phyloP scores from a whole-genome alignment of 192 early-diverging fungal species.

The Backusella circina region DNA sequence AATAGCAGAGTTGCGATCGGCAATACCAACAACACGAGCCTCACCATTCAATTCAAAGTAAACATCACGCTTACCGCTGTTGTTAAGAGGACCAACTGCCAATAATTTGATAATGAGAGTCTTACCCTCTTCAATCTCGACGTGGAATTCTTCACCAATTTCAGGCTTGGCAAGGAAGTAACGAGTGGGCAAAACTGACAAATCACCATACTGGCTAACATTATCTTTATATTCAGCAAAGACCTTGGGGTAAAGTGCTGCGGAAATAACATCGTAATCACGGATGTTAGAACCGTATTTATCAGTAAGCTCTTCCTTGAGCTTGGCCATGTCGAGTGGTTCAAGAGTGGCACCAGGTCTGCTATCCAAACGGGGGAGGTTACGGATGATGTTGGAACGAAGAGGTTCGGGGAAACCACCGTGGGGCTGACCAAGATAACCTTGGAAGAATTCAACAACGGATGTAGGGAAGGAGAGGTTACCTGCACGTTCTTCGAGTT shows the following conservation, averaged over 20 bases:
- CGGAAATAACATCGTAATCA: slow-evolving; percentile 82
- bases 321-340: slow-evolving; percentile 72
- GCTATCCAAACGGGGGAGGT: slow-evolving; percentile 71
- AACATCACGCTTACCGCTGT: slow-evolving; percentile 79
- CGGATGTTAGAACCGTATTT: slow-evolving; percentile 81
- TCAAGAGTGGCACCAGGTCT: slow-evolving; percentile 81
- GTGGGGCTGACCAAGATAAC: slow-evolving; percentile 89
- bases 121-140: slow-evolving; percentile 85
- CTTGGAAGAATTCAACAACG: slow-evolving; percentile 97
- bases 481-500: slow-evolving; percentile 71
- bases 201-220: slow-evolving; percentile 78
- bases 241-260: slow-evolving; percentile 92
- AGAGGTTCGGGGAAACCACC: slow-evolving; percentile 94
- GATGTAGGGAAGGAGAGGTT: slow-evolving; percentile 91
- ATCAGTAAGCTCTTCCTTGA: slow-evolving; percentile 73
- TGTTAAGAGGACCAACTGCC: slow-evolving; percentile 84
- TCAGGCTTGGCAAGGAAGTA: slow-evolving; percentile 87
- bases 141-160: slow-evolving; percentile 86
- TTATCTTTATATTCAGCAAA: slow-evolving; percentile 79
- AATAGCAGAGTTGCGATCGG: slow-evolving; percentile 59
- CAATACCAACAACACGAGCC: slow-evolving; percentile 77
- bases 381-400: slow-evolving; percentile 76
- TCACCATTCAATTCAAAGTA: slow-evolving; percentile 97
- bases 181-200: slow-evolving; percentile 86
- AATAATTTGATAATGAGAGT: slow-evolving; percentile 87